Evolutionary conservation across 257 asterid species (phyloP).

Genomic region (Penstemon newberryi): DNA sequence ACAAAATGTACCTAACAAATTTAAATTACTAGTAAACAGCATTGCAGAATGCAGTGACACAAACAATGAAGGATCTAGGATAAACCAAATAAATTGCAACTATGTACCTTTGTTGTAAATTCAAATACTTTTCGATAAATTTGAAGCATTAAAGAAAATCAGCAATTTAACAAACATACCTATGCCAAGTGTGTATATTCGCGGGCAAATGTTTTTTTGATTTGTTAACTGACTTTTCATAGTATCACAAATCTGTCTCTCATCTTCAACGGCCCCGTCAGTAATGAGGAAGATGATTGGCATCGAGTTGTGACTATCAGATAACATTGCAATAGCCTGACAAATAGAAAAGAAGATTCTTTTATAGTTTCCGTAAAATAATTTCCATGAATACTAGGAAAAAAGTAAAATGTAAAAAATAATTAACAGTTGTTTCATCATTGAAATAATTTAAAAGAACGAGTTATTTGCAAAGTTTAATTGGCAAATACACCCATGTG

Average conservation of each 20-base stretch:
- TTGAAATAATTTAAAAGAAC: background rate
- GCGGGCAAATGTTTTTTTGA: constrained; percentile 53
- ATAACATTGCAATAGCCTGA: constrained; percentile 81
- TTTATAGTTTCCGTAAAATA: constrained; percentile 17
- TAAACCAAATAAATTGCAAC: background rate
- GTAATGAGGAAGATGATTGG: constrained; percentile 80
- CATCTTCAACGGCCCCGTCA: constrained; percentile 93
- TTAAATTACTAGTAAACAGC: constrained; percentile 18
- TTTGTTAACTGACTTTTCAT: constrained; percentile 51
- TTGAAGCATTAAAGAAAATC: background rate
- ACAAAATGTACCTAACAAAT: constrained; percentile 65
- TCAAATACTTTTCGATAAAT: background rate
- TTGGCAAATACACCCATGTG: too few relatives aligned
- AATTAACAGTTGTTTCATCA: background rate
- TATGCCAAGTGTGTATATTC: constrained; percentile 83
- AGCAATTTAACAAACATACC: constrained; percentile 44
- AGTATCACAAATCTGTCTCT: constrained; percentile 68
- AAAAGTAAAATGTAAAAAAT: background rate
- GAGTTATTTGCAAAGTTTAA: too few relatives aligned
- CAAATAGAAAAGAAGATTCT: constrained; percentile 17
- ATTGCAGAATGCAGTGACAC: constrained; percentile 21
- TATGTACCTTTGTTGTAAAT: background rate
- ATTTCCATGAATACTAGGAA: background rate
- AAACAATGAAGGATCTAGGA: constrained; percentile 12
- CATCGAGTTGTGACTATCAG: constrained; percentile 48